Base-by-base conservation (phyloP, 805 yeast species). In the Lachancea sp. region DNA sequence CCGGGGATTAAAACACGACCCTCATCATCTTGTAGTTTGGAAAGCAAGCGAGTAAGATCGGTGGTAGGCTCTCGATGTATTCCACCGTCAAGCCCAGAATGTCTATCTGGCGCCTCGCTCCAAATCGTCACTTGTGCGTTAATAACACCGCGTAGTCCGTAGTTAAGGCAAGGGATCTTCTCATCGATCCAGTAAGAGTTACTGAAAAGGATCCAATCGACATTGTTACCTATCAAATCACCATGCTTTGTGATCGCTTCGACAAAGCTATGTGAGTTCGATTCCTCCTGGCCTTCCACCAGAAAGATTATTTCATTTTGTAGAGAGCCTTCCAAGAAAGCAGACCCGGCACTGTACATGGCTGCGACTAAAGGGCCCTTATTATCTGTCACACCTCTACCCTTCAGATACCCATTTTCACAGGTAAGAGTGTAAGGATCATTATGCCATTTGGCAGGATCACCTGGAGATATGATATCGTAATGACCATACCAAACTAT, bases 31-130 rank as follows among this genome's bases (percentile, higher is more conserved):
- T 79, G 75, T 40, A 90, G 65, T 38, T 76, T 73, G 2, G 90
- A 74, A 17, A 89, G 63, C 13, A 90, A 54, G 39, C 80, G 82
- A 29, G 89, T 72, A 60, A 90, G 62, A 56, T 90, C 97, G 65
- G 85, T 76, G 0, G 94, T 80, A 2, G 98, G 97, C 52, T 90
- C 98, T 42, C 83, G 72, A 45, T 77, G 75, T 7, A 83, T 80
- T 44, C 97, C 97, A 38, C 98, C 98, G 63, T 88, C 94, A 8
- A 92, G 92, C 46, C 98, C 98, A 0, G 97, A 86, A 58, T 92
- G 98, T 43, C 95, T 68, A 60, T 92, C 97, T 1, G 94, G 95
- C 44, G 72, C 72, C 48, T 80, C 89, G 38, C 88, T 77, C 42
- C 69, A 67, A 8, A 92, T 70, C 25, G 76, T 77, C 2, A 92